Evolutionary conservation across 1,139 yeast species (phyloP).

Genomic region (Pichia cactophila): DNA sequence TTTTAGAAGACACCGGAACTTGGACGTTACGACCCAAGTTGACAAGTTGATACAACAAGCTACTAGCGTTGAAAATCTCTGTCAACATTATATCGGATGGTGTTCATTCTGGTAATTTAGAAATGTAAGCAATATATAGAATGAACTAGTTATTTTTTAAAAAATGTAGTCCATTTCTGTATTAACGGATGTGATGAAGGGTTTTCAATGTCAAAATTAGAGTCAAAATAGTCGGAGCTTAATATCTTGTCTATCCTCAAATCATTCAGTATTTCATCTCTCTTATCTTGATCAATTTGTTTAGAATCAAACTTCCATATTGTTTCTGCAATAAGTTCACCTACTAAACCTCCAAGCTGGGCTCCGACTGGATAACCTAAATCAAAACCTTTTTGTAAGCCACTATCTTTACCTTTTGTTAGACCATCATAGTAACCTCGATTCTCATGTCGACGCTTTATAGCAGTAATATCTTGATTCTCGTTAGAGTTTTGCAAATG

Average conservation of each 20-base stretch:
- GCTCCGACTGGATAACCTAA: slow-evolving; percentile 75
- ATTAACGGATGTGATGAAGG: slow-evolving; percentile 32
- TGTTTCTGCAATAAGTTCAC: slow-evolving; percentile 51
- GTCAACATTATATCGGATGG: slow-evolving; percentile 98
- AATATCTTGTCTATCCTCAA: slow-evolving; percentile 46
- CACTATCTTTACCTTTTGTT: slow-evolving; percentile 56
- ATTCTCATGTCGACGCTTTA: slow-evolving; percentile 60
- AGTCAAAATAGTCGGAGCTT: slow-evolving; percentile 42
- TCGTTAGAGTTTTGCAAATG: slow-evolving; percentile 1
- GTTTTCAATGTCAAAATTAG: slow-evolving; percentile 35
- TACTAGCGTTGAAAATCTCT: slow-evolving; percentile 88
- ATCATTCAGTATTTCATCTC: slow-evolving; percentile 38
- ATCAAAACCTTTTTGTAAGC: slow-evolving; percentile 77
- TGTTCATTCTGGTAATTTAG: slow-evolving; percentile 81
- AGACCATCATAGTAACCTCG: slow-evolving; percentile 85
- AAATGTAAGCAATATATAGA: background rate
- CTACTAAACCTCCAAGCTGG: slow-evolving; percentile 55
- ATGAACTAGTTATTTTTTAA: too few relatives aligned
- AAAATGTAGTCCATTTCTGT: slow-evolving; percentile 29
- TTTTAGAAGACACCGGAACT: slow-evolving; percentile 60
- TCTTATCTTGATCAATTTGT: slow-evolving; percentile 14
- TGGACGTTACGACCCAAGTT: slow-evolving; percentile 85
- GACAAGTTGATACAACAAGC: slow-evolving; percentile 94
- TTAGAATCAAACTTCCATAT: slow-evolving; percentile 9
- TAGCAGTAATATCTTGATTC: slow-evolving; percentile 24